phyloP scores from a whole-genome alignment of 129 eudicot species.

The Cynara cardunculus region DNA sequence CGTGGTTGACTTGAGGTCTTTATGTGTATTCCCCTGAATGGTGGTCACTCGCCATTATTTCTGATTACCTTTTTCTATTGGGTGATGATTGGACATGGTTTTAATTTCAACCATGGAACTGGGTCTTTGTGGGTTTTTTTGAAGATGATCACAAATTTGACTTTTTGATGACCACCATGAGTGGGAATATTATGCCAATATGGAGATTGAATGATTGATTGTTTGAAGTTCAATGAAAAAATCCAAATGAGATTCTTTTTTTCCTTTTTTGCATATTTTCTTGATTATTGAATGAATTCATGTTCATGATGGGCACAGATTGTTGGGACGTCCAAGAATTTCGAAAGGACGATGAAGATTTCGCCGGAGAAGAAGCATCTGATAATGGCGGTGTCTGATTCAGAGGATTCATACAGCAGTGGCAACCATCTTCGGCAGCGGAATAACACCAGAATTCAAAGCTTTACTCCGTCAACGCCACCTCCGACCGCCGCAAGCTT shows the following conservation, averaged over 20 bases:
- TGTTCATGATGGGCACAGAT: slow-evolving; percentile 35
- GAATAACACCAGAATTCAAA: slow-evolving; percentile 29
- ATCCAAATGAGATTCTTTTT: slow-evolving; percentile 15
- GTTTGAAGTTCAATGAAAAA: slow-evolving; percentile 10
- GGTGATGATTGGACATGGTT: not conserved
- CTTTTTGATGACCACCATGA: slow-evolving; percentile 23
- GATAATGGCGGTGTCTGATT: slow-evolving; percentile 41
- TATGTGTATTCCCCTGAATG: slow-evolving; percentile 6
- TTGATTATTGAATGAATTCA: not conserved
- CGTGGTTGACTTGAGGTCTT: slow-evolving; percentile 17
- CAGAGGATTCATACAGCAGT: slow-evolving; percentile 62
- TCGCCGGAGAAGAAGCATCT: slow-evolving; percentile 44
- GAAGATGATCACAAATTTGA: slow-evolving; percentile 24
- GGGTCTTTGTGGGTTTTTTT: slow-evolving; percentile 8
- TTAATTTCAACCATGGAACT: slow-evolving; percentile 13
- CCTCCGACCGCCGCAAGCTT: slow-evolving; percentile 48
- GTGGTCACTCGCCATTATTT: not conserved
- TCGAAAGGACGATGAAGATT: slow-evolving; percentile 41
- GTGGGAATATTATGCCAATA: slow-evolving; percentile 25
- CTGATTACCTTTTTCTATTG: not conserved
- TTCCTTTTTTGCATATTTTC: not conserved
- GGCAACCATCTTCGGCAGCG: slow-evolving; percentile 44
- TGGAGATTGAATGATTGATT: slow-evolving; percentile 29
- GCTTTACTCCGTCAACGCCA: slow-evolving; percentile 87
- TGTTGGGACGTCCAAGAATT: slow-evolving; percentile 66